These are phyloP conservation scores for Cytospora mali DNA, from an alignment of 2,329 filamentous ascomycete species.

Conservation along the genomic window DNA sequence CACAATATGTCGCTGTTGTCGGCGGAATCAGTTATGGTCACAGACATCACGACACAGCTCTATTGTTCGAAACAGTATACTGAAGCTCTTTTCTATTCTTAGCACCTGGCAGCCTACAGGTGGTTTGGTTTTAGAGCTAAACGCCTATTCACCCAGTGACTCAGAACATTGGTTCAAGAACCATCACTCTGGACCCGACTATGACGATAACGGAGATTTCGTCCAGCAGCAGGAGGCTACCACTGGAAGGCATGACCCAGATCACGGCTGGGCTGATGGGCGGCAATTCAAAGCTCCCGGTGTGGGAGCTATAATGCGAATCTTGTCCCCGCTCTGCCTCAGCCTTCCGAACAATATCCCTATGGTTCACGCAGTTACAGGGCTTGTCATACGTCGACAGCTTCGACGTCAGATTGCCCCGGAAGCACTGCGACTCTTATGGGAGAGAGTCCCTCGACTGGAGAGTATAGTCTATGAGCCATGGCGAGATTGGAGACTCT, in stretches of 20 bases:
- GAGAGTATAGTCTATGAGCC: constrained; percentile 39
- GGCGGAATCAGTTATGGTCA: constrained; percentile 14
- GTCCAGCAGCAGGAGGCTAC: constrained; percentile 1
- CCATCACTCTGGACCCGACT: constrained; percentile 32
- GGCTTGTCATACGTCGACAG: constrained; percentile 39
- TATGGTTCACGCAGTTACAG: constrained; percentile 35
- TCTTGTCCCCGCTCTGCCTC: constrained; percentile 32
- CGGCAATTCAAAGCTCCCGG: constrained; percentile 33
- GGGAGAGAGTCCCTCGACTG: constrained; percentile 34
- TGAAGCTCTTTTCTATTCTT: constrained; percentile 38
- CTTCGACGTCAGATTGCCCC: constrained; percentile 35
- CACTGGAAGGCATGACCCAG: constrained; percentile 32
- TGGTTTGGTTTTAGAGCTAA: constrained; percentile 39
- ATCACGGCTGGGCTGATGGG: constrained; percentile 39
- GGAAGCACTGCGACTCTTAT: constrained; percentile 27
- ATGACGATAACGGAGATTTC: constrained; percentile 28
- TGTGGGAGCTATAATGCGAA: constrained; percentile 30
- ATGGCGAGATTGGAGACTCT: constrained; percentile 33
- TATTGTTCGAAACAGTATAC: constrained; percentile 31
- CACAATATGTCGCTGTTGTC: constrained; percentile 29
- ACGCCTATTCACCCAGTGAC: constrained; percentile 40
- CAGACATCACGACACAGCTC: constrained; percentile 6
- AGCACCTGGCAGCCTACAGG: constrained; percentile 23
- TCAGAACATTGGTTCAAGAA: constrained; percentile 40
- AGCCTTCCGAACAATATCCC: constrained; percentile 29